Evolutionary conservation across 2,329 filamentous ascomycete species (phyloP).

Genomic region (Chaetomium sp.): DNA sequence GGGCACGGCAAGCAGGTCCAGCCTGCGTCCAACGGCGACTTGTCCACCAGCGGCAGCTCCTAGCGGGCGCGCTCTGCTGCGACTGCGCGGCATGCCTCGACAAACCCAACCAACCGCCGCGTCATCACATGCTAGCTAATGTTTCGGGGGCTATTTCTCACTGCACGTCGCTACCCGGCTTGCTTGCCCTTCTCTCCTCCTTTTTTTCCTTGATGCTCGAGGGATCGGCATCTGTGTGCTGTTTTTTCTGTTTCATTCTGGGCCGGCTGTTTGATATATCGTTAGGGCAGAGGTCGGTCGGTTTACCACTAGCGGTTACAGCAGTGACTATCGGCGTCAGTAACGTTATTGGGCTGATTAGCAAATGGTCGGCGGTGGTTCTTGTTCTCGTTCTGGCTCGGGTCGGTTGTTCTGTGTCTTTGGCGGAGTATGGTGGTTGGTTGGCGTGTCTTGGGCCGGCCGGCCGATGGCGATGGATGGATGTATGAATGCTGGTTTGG

Average conservation of each 20-base stretch:
- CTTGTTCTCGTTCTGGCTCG: neutral
- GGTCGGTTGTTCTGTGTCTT: neutral
- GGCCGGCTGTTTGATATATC: neutral
- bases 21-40: slow-evolving; percentile 42
- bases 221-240: neutral
- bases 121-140: neutral
- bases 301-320: too few species aligned
- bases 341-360: neutral
- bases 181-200: neutral
- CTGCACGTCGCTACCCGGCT: neutral
- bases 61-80: slow-evolving; percentile 3
- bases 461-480: too few species aligned
- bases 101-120: neutral
- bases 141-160: neutral
- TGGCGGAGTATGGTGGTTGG: neutral
- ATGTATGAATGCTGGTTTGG: too few species aligned
- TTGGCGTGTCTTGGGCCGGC: too few species aligned
- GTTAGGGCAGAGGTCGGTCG: neutral
- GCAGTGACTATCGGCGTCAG: neutral
- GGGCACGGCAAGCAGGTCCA: slow-evolving; percentile 50
- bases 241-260: neutral
- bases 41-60: slow-evolving; percentile 26
- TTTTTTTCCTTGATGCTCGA: neutral
- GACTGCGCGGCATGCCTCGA: neutral
- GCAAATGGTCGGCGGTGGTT: too few species aligned